These are phyloP conservation scores for Chlorella sp. DNA, from an alignment of 139 green algal species.

Conservation along the genomic window DNA sequence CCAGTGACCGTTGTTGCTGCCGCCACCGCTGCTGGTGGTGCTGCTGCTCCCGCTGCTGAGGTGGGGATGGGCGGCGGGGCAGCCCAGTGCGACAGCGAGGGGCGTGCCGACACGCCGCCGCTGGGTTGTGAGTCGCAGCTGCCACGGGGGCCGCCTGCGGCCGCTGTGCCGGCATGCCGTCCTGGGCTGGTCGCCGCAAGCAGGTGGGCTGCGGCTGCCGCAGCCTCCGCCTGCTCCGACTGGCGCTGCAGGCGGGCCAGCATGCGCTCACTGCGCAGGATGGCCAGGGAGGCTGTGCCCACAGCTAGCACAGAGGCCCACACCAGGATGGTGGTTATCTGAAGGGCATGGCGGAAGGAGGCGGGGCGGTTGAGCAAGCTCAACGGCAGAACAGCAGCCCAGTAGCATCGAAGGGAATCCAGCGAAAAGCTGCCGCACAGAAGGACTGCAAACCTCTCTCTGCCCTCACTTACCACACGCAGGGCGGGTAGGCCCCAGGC, in stretches of 20 bases:
- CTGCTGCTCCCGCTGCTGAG: background rate
- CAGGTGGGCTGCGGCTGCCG: background rate
- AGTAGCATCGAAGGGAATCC: background rate
- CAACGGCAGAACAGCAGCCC: background rate
- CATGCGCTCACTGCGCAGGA: constrained; percentile 9
- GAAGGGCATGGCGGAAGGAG: background rate
- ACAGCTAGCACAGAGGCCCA: background rate
- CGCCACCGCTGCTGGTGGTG: background rate
- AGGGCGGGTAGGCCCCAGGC: background rate
- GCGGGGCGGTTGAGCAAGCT: too few species aligned
- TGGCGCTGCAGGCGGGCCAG: constrained; percentile 13
- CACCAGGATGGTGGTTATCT: background rate
- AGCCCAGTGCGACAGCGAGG: background rate
- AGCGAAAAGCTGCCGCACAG: too few species aligned
- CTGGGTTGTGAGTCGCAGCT: background rate
- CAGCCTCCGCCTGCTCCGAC: background rate
- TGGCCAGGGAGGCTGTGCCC: background rate
- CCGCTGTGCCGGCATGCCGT: too few species aligned
- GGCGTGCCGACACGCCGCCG: background rate
- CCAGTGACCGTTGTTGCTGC: background rate
- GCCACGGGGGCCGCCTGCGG: background rate
- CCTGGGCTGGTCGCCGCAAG: background rate
- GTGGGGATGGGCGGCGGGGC: background rate
- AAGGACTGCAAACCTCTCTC: too few species aligned
- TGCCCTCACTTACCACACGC: background rate